Evolutionary conservation across 208 protist species (phyloP).

Genomic region (Acanthamoeba royreba): DNA sequence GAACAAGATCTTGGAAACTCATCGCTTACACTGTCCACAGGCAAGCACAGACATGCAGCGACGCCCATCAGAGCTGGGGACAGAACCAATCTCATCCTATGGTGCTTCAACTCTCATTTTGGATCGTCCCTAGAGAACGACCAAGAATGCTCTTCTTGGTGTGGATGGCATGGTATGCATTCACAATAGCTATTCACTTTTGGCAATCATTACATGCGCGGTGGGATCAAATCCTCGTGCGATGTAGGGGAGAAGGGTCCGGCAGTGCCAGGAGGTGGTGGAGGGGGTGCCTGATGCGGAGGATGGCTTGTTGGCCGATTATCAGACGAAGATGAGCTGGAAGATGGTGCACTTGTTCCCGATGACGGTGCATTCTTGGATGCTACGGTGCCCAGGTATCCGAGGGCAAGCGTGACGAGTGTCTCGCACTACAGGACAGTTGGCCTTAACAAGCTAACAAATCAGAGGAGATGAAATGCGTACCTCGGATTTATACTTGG

Average conservation of each 20-base stretch:
- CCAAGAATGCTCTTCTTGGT: neutral
- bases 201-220: neutral
- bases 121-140: neutral
- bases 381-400: neutral
- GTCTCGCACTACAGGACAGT: neutral
- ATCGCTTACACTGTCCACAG: neutral
- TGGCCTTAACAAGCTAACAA: neutral
- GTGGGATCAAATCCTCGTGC: neutral
- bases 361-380: neutral
- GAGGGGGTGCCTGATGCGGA: neutral
- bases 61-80: neutral
- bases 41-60: neutral
- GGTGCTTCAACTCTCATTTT: neutral
- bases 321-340: no score
- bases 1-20: neutral
- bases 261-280: neutral
- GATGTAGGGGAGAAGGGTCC: neutral
- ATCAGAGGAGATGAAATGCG: neutral
- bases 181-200: neutral
- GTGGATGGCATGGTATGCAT: neutral
- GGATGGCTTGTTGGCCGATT: no score
- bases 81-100: neutral
- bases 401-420: neutral
- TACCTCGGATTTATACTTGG: slow-evolving; percentile 9
- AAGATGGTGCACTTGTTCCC: neutral